phyloP scores from a whole-genome alignment of 2,329 filamentous ascomycete genomes.

The Neofusicoccum laricinum region DNA sequence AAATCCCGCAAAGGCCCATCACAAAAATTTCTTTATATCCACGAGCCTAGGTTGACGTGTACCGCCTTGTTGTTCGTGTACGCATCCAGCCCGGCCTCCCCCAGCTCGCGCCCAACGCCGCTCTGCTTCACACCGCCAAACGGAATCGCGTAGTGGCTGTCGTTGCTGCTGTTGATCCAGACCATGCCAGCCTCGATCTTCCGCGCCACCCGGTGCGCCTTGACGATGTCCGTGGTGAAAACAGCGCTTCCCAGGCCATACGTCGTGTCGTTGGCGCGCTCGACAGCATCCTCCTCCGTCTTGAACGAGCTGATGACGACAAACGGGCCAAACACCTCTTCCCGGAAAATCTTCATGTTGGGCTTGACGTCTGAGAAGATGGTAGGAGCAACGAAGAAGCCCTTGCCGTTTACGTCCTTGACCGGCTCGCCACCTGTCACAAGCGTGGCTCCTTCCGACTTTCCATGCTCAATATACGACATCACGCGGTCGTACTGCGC shows the following conservation, averaged over 20 bases:
- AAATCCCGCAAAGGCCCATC: neutral
- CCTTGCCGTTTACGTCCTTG: conserved; percentile 33
- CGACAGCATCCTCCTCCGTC: conserved; percentile 51
- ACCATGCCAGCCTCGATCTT: conserved; percentile 50
- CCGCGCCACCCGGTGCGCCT: conserved; percentile 45
- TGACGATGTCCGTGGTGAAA: conserved; percentile 47
- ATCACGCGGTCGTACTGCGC: conserved; percentile 63
- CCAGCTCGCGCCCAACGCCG: conserved; percentile 60
- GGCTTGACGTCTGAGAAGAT: conserved; percentile 59
- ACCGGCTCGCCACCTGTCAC: conserved; percentile 48
- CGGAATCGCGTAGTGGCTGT: conserved; percentile 41
- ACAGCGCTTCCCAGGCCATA: conserved; percentile 55
- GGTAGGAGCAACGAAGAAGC: conserved; percentile 59
- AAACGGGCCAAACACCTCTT: conserved; percentile 63
- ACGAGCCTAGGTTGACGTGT: conserved; percentile 47
- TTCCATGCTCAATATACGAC: conserved; percentile 55
- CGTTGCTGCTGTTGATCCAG: conserved; percentile 49
- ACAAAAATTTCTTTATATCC: conserved; percentile 29
- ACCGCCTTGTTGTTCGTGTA: conserved; percentile 60
- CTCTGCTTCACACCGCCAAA: conserved; percentile 63
- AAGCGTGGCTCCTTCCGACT: conserved; percentile 52
- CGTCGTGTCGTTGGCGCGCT: conserved; percentile 47
- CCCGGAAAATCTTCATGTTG: conserved; percentile 53
- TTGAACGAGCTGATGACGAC: conserved; percentile 62
- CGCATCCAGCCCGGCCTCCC: conserved; percentile 59